These are phyloP conservation scores for Oropetium thomaeum DNA, from an alignment of 176 grass and related monocot genomes.

Conservation along the genomic window DNA sequence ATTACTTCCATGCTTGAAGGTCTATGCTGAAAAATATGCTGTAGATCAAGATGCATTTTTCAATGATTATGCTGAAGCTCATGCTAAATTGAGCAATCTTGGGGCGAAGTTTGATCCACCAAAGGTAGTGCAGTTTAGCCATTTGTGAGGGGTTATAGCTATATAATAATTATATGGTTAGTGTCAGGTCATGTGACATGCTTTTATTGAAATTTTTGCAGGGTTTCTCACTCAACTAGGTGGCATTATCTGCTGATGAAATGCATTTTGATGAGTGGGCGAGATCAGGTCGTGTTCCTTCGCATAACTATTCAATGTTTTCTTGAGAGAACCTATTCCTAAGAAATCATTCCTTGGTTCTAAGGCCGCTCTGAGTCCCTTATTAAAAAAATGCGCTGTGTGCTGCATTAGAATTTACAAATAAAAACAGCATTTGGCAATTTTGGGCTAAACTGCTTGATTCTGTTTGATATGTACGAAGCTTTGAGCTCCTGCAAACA, in stretches of 20 bases:
- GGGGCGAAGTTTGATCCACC: conserved; percentile 84
- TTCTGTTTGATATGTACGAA: too few relatives aligned
- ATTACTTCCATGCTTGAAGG: conserved; percentile 35
- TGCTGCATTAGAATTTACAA: background rate
- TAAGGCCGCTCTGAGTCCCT: background rate
- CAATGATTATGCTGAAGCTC: conserved; percentile 83
- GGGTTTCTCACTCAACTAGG: conserved; percentile 58
- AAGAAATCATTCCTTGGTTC: too few relatives aligned
- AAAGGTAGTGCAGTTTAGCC: conserved; percentile 36
- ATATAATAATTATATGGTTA: background rate
- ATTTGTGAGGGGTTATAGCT: background rate
- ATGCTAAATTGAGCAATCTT: conserved; percentile 95
- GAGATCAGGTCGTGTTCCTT: background rate
- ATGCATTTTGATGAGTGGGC: conserved; percentile 11
- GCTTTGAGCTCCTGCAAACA: conserved; percentile 21
- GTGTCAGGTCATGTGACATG: conserved; percentile 10
- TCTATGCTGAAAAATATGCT: conserved; percentile 85
- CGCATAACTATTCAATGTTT: background rate
- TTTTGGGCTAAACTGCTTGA: background rate
- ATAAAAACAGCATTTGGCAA: conserved; percentile 14
- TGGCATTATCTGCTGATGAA: background rate
- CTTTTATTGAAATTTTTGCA: conserved; percentile 24
- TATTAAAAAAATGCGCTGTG: background rate
- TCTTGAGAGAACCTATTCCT: background rate
- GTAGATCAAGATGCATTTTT: conserved; percentile 82